Evolutionary conservation across 2,329 filamentous ascomycete genomes (phyloP).

Genomic region (Leptosphaerulina australis): DNA sequence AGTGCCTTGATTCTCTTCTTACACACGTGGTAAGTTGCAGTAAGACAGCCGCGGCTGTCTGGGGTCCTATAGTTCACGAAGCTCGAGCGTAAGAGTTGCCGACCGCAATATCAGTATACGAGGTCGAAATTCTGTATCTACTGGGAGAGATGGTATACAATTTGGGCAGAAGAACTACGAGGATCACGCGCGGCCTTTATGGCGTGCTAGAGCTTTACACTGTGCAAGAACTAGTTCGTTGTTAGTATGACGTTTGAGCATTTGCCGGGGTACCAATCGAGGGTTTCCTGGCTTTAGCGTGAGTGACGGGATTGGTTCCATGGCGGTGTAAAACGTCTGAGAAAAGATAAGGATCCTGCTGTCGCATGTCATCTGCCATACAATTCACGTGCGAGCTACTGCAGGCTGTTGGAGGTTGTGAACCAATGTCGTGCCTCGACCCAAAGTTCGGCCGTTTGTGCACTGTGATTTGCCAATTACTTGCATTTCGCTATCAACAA

Average conservation of each 20-base stretch:
- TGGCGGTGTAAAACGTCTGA: constrained; percentile 8
- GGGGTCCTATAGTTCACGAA: not conserved
- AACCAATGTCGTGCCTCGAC: not conserved
- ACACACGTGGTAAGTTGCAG: not conserved
- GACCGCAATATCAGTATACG: not conserved
- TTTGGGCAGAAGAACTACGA: not conserved
- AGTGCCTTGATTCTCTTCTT: not conserved
- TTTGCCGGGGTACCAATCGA: constrained; percentile 15
- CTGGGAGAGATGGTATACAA: not conserved
- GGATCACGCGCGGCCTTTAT: constrained; percentile 17
- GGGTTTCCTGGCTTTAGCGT: constrained; percentile 4
- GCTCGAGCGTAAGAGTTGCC: not conserved
- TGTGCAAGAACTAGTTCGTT: constrained; percentile 6
- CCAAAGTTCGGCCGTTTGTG: constrained; percentile 2
- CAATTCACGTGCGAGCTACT: constrained; percentile 4
- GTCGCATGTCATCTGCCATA: constrained; percentile 11
- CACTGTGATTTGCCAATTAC: constrained; percentile 20
- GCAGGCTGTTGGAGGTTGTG: not conserved
- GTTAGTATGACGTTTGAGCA: constrained; percentile 15
- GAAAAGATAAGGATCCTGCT: constrained; percentile 13
- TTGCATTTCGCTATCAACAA: constrained; percentile 27
- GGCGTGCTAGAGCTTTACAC: constrained; percentile 10
- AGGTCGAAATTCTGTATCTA: not conserved
- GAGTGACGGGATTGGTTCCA: constrained; percentile 10
- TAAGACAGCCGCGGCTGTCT: not conserved